These are phyloP conservation scores for Xylariaceae sp. DNA, from an alignment of 2,329 filamentous ascomycete species.

Conservation along the genomic window DNA sequence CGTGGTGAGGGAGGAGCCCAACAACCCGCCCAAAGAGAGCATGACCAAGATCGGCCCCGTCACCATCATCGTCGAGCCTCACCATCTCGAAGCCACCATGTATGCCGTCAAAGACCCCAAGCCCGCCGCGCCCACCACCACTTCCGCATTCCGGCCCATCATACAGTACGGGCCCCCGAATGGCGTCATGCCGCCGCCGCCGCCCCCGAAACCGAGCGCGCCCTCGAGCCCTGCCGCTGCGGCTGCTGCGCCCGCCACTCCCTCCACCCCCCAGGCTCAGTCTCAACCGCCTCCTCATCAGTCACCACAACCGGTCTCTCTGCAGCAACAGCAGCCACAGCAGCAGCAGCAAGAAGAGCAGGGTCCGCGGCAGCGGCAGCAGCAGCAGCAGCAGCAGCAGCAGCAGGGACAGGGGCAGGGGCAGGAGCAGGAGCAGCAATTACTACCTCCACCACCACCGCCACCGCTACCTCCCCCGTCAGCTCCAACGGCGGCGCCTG, in stretches of 20 bases:
- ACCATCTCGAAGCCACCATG: conserved; percentile 69
- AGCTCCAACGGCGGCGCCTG: conserved; percentile 6
- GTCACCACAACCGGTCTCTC: conserved; percentile 1
- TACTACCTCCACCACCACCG: conserved; percentile 10
- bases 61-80: conserved; percentile 70
- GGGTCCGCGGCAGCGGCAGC: too few species aligned
- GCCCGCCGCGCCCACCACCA: conserved; percentile 32
- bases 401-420: too few species aligned
- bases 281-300: conserved; percentile 3
- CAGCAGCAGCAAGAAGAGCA: too few species aligned
- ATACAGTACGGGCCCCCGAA: conserved; percentile 60
- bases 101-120: conserved; percentile 62
- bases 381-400: too few species aligned
- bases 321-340: too few species aligned
- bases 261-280: conserved; percentile 12
- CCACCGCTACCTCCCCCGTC: conserved; percentile 11
- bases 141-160: conserved; percentile 42
- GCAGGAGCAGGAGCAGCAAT: neutral
- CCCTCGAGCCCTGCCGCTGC: conserved; percentile 17
- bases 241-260: conserved; percentile 1
- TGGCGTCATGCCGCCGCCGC: conserved; percentile 50
- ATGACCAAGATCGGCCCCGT: conserved; percentile 68
- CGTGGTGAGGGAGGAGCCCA: conserved; percentile 52
- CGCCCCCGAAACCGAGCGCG: conserved; percentile 31
- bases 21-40: conserved; percentile 61